phyloP scores from a whole-genome alignment of 1,284 basidiomycete species.

The Microbotryum saponariae region DNA sequence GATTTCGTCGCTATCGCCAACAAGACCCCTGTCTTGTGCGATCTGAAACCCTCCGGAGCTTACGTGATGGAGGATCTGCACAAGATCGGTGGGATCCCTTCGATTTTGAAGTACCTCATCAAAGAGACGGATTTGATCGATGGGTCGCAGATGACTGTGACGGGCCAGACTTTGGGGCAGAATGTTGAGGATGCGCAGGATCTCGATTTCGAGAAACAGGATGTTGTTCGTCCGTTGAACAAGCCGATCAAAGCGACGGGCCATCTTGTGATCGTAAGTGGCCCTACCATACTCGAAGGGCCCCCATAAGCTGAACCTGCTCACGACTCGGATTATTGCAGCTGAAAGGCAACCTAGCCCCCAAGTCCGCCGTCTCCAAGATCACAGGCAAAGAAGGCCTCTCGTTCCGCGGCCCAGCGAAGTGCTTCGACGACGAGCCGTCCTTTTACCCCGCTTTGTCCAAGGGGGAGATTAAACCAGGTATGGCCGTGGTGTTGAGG shows the following conservation, averaged over 20 bases:
- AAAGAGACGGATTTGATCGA: slow-evolving; percentile 14
- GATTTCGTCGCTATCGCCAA: slow-evolving; percentile 44
- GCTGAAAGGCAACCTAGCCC: slow-evolving; percentile 41
- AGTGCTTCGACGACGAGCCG: slow-evolving; percentile 60
- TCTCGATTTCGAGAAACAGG: slow-evolving; percentile 29
- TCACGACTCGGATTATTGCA: slow-evolving; percentile 34
- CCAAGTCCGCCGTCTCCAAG: slow-evolving; percentile 67
- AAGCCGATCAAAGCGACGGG: slow-evolving; percentile 36
- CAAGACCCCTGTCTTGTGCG: slow-evolving; percentile 43
- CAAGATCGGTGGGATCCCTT: slow-evolving; percentile 44
- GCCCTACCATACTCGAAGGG: neutral
- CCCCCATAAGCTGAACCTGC: slow-evolving; percentile 18
- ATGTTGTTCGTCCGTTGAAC: slow-evolving; percentile 37
- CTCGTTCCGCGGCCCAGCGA: slow-evolving; percentile 55
- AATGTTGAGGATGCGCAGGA: slow-evolving; percentile 28
- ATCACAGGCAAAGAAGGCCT: slow-evolving; percentile 89
- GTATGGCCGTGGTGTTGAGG: slow-evolving; percentile 8
- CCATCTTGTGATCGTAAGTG: slow-evolving; percentile 34
- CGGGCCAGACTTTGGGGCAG: slow-evolving; percentile 40
- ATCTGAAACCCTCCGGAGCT: slow-evolving; percentile 45
- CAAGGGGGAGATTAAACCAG: slow-evolving; percentile 63
- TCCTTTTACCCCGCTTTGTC: slow-evolving; percentile 76
- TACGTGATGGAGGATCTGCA: slow-evolving; percentile 47
- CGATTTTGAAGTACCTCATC: slow-evolving; percentile 23
- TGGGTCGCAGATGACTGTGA: slow-evolving; percentile 36